Evolutionary conservation across 805 yeast genomes (phyloP).

Genomic region (Candida mattraensis): DNA sequence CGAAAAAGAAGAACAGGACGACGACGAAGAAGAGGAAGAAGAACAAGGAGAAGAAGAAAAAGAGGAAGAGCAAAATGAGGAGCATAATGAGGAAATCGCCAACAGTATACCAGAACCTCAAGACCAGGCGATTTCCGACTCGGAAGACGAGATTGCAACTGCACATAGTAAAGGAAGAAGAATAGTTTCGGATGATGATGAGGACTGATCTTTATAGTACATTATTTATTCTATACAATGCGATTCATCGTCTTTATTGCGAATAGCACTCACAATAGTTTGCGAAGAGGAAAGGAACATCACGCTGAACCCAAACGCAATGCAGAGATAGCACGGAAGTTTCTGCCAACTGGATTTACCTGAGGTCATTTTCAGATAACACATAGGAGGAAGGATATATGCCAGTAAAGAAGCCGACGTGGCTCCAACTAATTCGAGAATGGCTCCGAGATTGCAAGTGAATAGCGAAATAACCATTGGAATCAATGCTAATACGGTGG

Average conservation of each 20-base stretch:
- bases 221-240: slow-evolving; percentile 44
- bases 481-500: slow-evolving; percentile 60
- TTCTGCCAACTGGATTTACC: slow-evolving; percentile 43
- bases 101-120: too few species aligned
- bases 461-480: slow-evolving; percentile 76
- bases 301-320: slow-evolving; percentile 69
- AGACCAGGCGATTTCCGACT: too few species aligned
- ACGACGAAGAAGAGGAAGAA: slow-evolving; percentile 3
- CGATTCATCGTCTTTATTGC: slow-evolving; percentile 38
- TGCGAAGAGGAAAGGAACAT: slow-evolving; percentile 81
- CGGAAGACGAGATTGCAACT: too few species aligned
- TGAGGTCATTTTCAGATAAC: slow-evolving; percentile 65
- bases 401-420: slow-evolving; percentile 93
- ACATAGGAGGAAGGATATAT: slow-evolving; percentile 84
- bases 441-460: slow-evolving; percentile 87
- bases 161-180: background rate
- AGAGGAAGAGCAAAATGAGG: slow-evolving; percentile 2
- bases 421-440: slow-evolving; percentile 87
- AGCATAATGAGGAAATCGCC: background rate
- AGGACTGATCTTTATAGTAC: slow-evolving; percentile 5
- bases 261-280: slow-evolving; percentile 53
- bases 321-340: slow-evolving; percentile 59
- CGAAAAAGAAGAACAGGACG: background rate
- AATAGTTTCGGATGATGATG: slow-evolving; percentile 4
- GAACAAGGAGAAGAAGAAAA: slow-evolving; percentile 3